A percentile compares a stretch with the other conserved stretches of the same genome.
Conservation (phyloP, 2,329 filamentous ascomycete genomes). For the Calonectria hawksworthii region DNA sequence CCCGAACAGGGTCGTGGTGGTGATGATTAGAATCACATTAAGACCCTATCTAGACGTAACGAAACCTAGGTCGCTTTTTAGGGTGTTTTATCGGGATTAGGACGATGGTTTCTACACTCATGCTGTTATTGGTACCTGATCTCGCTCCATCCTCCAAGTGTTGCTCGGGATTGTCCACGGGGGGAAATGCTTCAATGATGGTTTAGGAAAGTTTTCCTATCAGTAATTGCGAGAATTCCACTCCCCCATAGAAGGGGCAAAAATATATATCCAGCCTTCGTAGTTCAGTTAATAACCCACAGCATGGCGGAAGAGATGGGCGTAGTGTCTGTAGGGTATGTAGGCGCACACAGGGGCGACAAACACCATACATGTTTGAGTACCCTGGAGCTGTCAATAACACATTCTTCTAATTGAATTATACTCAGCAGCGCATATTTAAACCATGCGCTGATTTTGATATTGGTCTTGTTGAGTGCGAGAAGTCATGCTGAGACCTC, state of each 20-base stretch:
- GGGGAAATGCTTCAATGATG: too few species aligned
- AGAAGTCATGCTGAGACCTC: too few species aligned
- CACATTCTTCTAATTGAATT: too few species aligned
- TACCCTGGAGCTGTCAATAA: background rate
- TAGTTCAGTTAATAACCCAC: background rate
- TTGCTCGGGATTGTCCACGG: too few species aligned
- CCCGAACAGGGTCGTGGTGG: background rate
- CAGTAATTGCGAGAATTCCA: background rate
- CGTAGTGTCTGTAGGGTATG: background rate
- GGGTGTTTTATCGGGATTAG: too few species aligned
- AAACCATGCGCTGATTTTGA: background rate
- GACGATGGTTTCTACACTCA: too few species aligned
- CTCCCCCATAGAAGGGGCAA: too few species aligned
- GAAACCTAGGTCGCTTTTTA: background rate
- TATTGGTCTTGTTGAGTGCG: background rate
- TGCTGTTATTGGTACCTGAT: too few species aligned
- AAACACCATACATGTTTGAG: background rate
- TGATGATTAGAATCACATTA: background rate
- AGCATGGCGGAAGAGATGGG: background rate
- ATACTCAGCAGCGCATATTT: background rate
- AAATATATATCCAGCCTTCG: background rate
- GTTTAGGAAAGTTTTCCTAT: background rate
- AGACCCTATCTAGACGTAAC: background rate
- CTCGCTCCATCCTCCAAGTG: too few species aligned
- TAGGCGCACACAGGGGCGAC: background rate